phyloP scores from a whole-genome alignment of 192 early-diverging fungal genomes.

The Spinellus fusiger region DNA sequence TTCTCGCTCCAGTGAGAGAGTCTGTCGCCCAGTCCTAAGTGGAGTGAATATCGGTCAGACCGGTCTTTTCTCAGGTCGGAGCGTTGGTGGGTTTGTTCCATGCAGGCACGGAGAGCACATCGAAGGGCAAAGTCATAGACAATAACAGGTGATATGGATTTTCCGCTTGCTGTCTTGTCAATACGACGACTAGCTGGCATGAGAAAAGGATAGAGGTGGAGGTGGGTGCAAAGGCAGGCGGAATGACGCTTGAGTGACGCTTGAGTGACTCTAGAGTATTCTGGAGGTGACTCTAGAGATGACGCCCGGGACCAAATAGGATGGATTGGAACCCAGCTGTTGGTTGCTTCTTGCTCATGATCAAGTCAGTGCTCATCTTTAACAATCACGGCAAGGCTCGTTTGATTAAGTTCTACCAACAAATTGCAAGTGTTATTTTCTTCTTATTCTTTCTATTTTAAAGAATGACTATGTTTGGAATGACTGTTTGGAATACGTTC shows the following conservation, averaged over 20 bases:
- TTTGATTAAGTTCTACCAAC: conserved; percentile 90
- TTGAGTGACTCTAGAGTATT: not conserved
- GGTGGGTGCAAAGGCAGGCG: not conserved
- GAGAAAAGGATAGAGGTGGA: not conserved
- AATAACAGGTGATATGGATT: conserved; percentile 9
- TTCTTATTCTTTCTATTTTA: too few species aligned
- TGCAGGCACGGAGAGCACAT: conserved; percentile 32
- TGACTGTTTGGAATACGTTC: not conserved
- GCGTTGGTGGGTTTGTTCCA: conserved; percentile 13
- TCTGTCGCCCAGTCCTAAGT: conserved; percentile 17
- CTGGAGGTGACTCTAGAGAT: too few species aligned
- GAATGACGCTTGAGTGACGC: not conserved
- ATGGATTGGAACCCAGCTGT: not conserved
- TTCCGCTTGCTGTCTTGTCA: not conserved
- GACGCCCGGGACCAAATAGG: not conserved
- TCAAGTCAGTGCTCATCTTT: conserved; percentile 98
- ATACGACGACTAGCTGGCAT: conserved; percentile 8
- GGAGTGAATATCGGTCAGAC: conserved; percentile 6
- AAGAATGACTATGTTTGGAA: not conserved
- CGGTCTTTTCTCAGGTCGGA: not conserved
- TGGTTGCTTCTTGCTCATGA: conserved; percentile 42
- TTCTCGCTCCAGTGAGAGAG: conserved; percentile 23
- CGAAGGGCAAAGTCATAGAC: conserved; percentile 35
- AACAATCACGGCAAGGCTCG: conserved; percentile 97
- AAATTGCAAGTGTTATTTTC: conserved; percentile 52